Evolutionary conservation across 495 filamentous ascomycete species (phyloP).

Genomic region (Peziza echinospora): DNA sequence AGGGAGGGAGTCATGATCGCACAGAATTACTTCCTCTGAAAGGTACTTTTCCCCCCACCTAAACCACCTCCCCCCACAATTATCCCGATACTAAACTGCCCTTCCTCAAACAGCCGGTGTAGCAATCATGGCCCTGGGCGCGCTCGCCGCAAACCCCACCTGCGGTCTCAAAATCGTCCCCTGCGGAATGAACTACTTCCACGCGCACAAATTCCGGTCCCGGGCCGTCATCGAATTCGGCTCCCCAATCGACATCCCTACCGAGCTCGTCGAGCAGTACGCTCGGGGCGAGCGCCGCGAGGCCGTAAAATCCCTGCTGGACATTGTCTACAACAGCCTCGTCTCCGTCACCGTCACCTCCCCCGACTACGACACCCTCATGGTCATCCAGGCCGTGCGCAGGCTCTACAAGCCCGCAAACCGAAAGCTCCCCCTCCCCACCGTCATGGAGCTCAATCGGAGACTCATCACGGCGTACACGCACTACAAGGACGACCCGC

Average conservation of each 20-base stretch:
- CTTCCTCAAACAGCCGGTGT: conserved; percentile 42
- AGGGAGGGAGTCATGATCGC: conserved; percentile 92
- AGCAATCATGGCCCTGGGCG: conserved; percentile 91
- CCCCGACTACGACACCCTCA: conserved; percentile 91
- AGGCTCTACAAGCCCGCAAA: conserved; percentile 82
- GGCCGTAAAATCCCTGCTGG: conserved; percentile 58
- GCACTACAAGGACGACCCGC: conserved; percentile 74
- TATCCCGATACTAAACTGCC: neutral
- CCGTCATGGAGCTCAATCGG: conserved; percentile 90
- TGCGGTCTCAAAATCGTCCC: conserved; percentile 96
- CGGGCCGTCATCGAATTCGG: conserved; percentile 94
- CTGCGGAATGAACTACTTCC: conserved; percentile 99
- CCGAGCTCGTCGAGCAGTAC: conserved; percentile 67
- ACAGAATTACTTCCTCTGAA: conserved; percentile 86
- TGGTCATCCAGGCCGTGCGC: conserved; percentile 89
- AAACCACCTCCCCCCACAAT: too few relatives aligned
- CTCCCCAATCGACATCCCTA: conserved; percentile 58
- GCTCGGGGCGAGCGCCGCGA: conserved; percentile 60
- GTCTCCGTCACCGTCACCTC: conserved; percentile 78
- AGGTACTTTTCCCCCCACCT: conserved; percentile 25
- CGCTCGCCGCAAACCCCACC: conserved; percentile 67
- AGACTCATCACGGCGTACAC: conserved; percentile 80
- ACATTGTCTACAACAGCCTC: conserved; percentile 66
- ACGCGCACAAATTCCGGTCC: conserved; percentile 95
- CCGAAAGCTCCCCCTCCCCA: conserved; percentile 81